Evolutionary conservation across 176 grass and related monocot genomes (phyloP).

Genomic region (Secale cereale): DNA sequence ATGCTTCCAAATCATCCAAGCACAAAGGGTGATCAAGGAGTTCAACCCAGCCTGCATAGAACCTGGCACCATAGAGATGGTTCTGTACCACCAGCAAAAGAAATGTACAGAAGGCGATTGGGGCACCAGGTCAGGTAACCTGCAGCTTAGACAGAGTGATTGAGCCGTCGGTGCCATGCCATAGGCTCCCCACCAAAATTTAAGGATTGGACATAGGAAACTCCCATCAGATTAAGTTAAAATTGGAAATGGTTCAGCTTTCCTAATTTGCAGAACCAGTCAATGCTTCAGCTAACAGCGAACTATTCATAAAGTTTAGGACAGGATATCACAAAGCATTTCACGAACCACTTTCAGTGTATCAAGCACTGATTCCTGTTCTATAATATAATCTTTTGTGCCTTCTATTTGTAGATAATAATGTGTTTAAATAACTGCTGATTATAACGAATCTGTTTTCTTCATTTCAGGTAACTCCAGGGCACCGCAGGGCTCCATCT

Average conservation of each 20-base stretch:
- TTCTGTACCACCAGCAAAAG: no score
- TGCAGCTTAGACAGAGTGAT: background rate
- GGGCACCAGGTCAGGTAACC: no score
- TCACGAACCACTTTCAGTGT: background rate
- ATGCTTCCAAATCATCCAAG: no score
- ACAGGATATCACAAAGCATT: background rate
- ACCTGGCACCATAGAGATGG: no score
- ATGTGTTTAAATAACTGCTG: slow-evolving; percentile 12
- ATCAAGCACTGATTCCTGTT: background rate
- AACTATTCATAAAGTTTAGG: slow-evolving; percentile 5
- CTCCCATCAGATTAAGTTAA: background rate
- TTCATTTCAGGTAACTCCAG: slow-evolving; percentile 43
- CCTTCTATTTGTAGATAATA: background rate
- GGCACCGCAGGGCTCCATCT: slow-evolving; percentile 37
- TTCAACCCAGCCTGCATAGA: no score
- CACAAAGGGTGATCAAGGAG: no score
- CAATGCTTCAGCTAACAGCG: background rate
- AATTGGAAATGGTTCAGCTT: background rate
- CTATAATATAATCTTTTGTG: background rate
- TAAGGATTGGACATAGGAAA: slow-evolving; percentile 2
- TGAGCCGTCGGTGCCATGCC: background rate
- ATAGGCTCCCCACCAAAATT: background rate
- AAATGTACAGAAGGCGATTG: no score
- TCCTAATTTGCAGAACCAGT: background rate
- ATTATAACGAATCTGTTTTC: background rate